Evolutionary conservation across 2,329 filamentous ascomycete species (phyloP).

Genomic region (Aphanocladium album): DNA sequence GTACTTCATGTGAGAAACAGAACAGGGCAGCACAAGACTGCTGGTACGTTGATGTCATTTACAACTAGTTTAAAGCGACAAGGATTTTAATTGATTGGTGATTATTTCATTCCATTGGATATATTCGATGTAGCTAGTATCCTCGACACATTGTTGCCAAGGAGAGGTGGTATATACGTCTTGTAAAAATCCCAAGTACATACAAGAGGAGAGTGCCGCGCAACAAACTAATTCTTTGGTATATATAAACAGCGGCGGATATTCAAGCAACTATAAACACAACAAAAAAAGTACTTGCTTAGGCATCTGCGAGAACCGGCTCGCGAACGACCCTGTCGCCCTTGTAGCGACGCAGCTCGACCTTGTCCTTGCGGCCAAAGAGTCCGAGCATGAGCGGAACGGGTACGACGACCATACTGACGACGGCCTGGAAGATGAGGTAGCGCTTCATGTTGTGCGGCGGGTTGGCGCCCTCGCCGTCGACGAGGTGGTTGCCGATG

Average conservation of each 20-base stretch:
- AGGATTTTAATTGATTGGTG: no score
- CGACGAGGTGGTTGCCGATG: constrained; percentile 69
- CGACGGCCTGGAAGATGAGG: constrained; percentile 72
- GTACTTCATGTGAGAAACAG: neutral
- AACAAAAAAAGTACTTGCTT: neutral
- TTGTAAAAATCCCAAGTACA: neutral
- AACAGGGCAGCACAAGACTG: neutral
- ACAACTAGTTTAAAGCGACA: no score
- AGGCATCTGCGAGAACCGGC: neutral
- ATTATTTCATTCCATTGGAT: neutral
- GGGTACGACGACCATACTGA: constrained; percentile 61
- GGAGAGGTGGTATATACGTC: neutral
- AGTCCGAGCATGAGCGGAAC: constrained; percentile 64
- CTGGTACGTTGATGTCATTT: no score
- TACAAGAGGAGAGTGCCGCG: neutral
- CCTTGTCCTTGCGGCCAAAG: constrained; percentile 55
- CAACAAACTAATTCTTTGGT: neutral
- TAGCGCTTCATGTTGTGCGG: constrained; percentile 68
- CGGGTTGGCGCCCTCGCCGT: constrained; percentile 46
- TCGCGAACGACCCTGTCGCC: constrained; percentile 32
- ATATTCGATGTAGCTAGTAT: neutral
- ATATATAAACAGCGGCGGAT: neutral
- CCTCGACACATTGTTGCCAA: neutral
- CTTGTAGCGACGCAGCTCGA: constrained; percentile 45
- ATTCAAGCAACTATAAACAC: neutral